Base-by-base conservation (phyloP, 495 filamentous ascomycete genomes). In the Evernia prunastri region DNA sequence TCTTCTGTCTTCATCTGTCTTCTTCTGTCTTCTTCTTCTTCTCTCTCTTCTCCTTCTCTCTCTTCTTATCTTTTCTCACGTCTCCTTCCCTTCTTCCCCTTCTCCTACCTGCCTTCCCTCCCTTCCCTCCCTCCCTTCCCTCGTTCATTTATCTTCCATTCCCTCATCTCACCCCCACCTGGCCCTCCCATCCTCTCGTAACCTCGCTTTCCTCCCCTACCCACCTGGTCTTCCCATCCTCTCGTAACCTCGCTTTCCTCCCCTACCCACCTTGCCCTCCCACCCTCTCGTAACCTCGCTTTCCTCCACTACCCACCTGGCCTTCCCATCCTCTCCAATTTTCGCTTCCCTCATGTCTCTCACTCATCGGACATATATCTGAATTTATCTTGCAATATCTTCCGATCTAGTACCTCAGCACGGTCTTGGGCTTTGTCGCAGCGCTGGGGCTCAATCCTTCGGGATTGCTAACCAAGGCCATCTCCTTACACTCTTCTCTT, bases 391-490 rank as follows among this genome's bases (percentile, higher is more conserved):
- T 47, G 27, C 4, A 3, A 53, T 53, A 2, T 53, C 1, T 43
- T 53, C 15, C 49, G 49, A 53, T 53, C 15, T 53, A 31, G 49
- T 53, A 53, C 49, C 49, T 31, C 49, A 53, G 49, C 49, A 53
- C 49, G 25, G 49, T 53, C 49, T 53, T 53, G 49, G 25, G 49
- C 49, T 53, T 53, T 53, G 25, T 53, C 49, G 49, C 49, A 53
- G 27, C 49, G 49, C 25, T 53, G 49, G 27, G 49, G 49, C 27
- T 53, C 49, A 31, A 53, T 27, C 49, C 31, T 53, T 17, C 49
- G 49, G 27, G 49, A 27, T 53, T 53, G 49, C 49, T 53, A 53
- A 53, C 27, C 25, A 53, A 53, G 49, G 31, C 49, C 49, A 29
- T 53, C 49, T 29, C 4, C 27, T 53, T 43, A 43, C 40, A 20